These are phyloP conservation scores for Ustilago crameri DNA, from an alignment of 1,284 basidiomycete genomes.

Conservation along the genomic window DNA sequence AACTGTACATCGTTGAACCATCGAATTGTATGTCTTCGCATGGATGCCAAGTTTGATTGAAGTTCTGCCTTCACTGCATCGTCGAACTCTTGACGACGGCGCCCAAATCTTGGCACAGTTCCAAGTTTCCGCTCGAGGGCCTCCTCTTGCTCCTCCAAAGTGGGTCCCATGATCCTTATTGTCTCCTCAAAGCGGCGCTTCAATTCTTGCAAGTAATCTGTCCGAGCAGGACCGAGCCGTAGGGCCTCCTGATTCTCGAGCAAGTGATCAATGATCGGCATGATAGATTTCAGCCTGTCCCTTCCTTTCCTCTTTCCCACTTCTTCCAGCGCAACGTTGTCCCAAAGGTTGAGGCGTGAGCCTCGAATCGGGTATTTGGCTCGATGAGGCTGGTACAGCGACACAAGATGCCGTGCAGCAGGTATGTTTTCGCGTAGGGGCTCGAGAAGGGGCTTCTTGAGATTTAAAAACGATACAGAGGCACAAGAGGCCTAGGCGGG, in stretches of 20 bases:
- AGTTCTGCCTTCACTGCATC: neutral
- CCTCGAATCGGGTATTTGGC: neutral
- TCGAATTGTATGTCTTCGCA: neutral
- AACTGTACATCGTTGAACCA: neutral
- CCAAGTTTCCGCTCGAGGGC: too few species aligned
- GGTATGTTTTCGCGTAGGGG: neutral
- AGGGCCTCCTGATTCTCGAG: conserved; percentile 3
- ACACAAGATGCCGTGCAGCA: neutral
- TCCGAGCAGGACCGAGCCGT: neutral
- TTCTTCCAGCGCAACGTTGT: too few species aligned
- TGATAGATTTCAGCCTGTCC: conserved; percentile 11
- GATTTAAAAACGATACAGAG: neutral
- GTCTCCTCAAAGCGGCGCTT: neutral
- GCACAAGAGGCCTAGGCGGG: too few species aligned
- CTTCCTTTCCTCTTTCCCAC: neutral
- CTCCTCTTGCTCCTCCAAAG: too few species aligned
- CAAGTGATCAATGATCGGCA: conserved; percentile 8
- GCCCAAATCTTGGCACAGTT: too few species aligned
- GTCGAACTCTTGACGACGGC: too few species aligned
- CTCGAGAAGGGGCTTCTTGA: neutral
- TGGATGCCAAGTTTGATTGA: neutral
- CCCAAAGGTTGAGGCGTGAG: neutral
- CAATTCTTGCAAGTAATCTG: neutral
- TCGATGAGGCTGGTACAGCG: conserved; percentile 3
- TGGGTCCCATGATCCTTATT: too few species aligned